Evolutionary conservation across 108 stramenopile species (phyloP).

Genomic region (Pseudonitzschia pungens): DNA sequence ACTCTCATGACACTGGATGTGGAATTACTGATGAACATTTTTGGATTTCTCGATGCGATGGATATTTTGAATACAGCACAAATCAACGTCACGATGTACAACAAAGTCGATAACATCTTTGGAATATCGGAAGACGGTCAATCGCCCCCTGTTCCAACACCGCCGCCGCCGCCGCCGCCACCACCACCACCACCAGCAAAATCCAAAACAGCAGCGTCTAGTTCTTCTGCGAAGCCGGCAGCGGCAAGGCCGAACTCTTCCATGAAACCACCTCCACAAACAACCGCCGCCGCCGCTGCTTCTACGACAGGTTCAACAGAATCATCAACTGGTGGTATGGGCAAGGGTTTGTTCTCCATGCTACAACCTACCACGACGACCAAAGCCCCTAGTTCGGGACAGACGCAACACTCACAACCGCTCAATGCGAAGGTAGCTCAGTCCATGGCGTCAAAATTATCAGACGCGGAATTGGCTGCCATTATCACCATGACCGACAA

Average conservation of each 20-base stretch:
- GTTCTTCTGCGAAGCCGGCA: background rate
- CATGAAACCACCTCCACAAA: background rate
- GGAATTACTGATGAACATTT: constrained; percentile 61
- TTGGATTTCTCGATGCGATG: constrained; percentile 67
- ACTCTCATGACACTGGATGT: constrained; percentile 47
- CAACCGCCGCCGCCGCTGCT: background rate
- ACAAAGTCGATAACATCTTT: constrained; percentile 71
- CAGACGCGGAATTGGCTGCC: constrained; percentile 75
- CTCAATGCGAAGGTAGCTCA: constrained; percentile 71
- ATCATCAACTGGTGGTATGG: background rate
- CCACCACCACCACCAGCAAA: constrained; percentile 21
- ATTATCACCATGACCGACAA: constrained; percentile 84
- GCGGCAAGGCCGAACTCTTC: background rate
- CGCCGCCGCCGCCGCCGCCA: constrained; percentile 7
- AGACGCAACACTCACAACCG: constrained; percentile 27
- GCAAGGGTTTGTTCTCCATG: constrained; percentile 16
- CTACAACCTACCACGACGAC: background rate
- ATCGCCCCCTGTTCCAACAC: constrained; percentile 27
- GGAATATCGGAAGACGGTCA: constrained; percentile 54
- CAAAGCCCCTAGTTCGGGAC: constrained; percentile 6
- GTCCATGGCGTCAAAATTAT: constrained; percentile 79
- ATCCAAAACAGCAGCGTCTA: constrained; percentile 23
- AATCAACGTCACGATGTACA: constrained; percentile 68
- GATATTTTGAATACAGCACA: constrained; percentile 82
- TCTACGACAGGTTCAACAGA: background rate